These are phyloP conservation scores for Colletotrichum sublineola DNA, from an alignment of 2,329 filamentous ascomycete species.

Conservation along the genomic window DNA sequence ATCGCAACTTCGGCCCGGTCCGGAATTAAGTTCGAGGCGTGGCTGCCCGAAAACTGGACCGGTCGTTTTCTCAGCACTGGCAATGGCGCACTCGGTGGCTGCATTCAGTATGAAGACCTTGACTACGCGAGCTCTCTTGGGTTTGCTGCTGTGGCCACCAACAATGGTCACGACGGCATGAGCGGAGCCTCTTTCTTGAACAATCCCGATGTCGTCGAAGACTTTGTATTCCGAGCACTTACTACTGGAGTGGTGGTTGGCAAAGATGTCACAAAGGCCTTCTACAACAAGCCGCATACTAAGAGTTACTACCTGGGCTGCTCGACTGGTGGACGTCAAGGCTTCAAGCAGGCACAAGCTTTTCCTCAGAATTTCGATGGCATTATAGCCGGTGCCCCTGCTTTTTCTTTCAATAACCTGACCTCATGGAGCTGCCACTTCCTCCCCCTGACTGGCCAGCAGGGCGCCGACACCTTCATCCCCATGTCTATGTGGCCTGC, in stretches of 20 bases:
- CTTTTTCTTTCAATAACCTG: slow-evolving; percentile 57
- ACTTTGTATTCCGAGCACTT: slow-evolving; percentile 50
- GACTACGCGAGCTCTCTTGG: slow-evolving; percentile 57
- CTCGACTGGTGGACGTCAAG: slow-evolving; percentile 67
- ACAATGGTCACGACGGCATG: slow-evolving; percentile 63
- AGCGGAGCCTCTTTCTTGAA: slow-evolving; percentile 49
- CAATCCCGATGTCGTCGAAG: slow-evolving; percentile 50
- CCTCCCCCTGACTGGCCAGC: slow-evolving; percentile 57
- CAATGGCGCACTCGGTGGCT: slow-evolving; percentile 62
- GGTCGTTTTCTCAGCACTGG: slow-evolving; percentile 61
- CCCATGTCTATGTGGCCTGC: slow-evolving; percentile 45
- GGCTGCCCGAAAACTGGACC: slow-evolving; percentile 60
- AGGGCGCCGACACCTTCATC: slow-evolving; percentile 48
- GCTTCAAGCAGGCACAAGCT: slow-evolving; percentile 59
- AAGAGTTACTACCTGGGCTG: slow-evolving; percentile 67
- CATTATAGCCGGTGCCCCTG: slow-evolving; percentile 62
- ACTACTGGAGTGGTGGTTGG: slow-evolving; percentile 53
- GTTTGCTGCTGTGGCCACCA: slow-evolving; percentile 61
- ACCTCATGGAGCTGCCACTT: slow-evolving; percentile 59
- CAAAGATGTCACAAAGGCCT: slow-evolving; percentile 58
- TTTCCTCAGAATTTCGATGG: slow-evolving; percentile 66
- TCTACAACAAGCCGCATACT: slow-evolving; percentile 54
- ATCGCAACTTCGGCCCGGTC: slow-evolving; percentile 57
- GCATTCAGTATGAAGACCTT: slow-evolving; percentile 59
- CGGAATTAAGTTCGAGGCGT: slow-evolving; percentile 58